Conservation (phyloP, 108 stramenopile genomes). For the Craspedostauros australis region DNA sequence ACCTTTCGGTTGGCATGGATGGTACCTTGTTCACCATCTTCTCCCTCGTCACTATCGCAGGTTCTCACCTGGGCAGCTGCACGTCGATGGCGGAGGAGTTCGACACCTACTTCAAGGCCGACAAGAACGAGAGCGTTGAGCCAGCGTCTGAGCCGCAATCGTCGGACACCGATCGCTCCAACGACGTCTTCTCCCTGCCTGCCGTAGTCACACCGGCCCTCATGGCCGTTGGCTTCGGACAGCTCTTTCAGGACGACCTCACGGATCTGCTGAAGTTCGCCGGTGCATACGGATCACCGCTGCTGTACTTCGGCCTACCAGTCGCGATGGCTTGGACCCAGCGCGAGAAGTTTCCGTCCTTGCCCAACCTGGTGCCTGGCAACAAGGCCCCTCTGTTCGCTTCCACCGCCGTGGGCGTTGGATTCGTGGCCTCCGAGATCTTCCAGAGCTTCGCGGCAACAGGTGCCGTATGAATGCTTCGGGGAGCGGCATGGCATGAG, state of each 20-base stretch:
- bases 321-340: slow-evolving; percentile 31
- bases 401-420: too few species aligned
- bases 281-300: slow-evolving; percentile 45
- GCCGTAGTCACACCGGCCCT: slow-evolving; percentile 7
- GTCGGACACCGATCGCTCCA: background rate
- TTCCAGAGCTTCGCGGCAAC: too few species aligned
- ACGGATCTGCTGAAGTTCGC: slow-evolving; percentile 25
- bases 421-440: too few species aligned
- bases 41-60: slow-evolving; percentile 48
- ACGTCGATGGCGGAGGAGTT: slow-evolving; percentile 63
- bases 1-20: slow-evolving; percentile 10
- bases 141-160: slow-evolving; percentile 13
- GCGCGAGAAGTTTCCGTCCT: too few species aligned
- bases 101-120: slow-evolving; percentile 24
- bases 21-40: slow-evolving; percentile 45
- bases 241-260: slow-evolving; percentile 12
- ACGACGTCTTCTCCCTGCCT: slow-evolving; percentile 10
- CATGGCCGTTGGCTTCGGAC: slow-evolving; percentile 2
- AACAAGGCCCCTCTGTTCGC: too few species aligned
- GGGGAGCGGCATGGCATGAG: too few species aligned
- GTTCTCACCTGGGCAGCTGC: slow-evolving; percentile 42
- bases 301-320: slow-evolving; percentile 44
- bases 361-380: too few species aligned
- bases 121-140: slow-evolving; percentile 4
- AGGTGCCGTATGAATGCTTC: too few species aligned